phyloP scores from a whole-genome alignment of 345 rosid genomes.

The Rhizophora mangle region DNA sequence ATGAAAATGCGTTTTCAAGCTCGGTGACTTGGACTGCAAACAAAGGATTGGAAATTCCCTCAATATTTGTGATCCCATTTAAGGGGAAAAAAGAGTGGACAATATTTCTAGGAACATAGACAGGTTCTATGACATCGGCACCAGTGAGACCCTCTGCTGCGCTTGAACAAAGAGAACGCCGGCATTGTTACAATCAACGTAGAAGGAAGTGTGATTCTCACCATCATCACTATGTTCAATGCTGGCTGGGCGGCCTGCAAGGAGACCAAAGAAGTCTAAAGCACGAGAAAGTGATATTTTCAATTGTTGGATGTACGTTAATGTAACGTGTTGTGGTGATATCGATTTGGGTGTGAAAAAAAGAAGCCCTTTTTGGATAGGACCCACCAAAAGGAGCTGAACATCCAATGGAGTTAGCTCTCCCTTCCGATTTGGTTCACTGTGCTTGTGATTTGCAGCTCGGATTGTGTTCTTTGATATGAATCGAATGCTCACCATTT shows the following conservation, averaged over 20 bases:
- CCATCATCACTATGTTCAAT: conserved; percentile 13
- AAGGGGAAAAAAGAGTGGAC: conserved; percentile 42
- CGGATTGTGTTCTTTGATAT: conserved; percentile 13
- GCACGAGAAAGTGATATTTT: conserved; percentile 23
- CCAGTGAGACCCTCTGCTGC: conserved; percentile 25
- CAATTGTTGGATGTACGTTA: conserved; percentile 9
- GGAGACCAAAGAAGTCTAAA: conserved; percentile 10
- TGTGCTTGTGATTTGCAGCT: not conserved
- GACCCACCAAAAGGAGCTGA: conserved; percentile 1
- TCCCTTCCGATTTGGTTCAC: not conserved
- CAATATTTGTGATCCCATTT: conserved; percentile 27
- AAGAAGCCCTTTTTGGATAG: conserved; percentile 24
- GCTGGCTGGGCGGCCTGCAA: conserved; percentile 29
- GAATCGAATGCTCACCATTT: conserved; percentile 15
- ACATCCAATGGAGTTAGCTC: conserved; percentile 35
- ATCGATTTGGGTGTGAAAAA: conserved; percentile 16
- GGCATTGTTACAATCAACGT: conserved; percentile 26
- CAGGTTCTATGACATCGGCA: conserved; percentile 20
- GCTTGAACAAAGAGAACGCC: conserved; percentile 35
- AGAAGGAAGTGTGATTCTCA: not conserved
- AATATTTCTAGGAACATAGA: conserved; percentile 22
- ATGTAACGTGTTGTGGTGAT: not conserved
- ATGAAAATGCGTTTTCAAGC: conserved; percentile 39
- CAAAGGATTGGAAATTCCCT: conserved; percentile 36
- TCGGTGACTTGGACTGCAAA: conserved; percentile 47